A percentile compares a stretch with the other conserved stretches of the same genome.
Conservation (phyloP, 1,139 yeast species). For the Suhomyces anneliseae region DNA sequence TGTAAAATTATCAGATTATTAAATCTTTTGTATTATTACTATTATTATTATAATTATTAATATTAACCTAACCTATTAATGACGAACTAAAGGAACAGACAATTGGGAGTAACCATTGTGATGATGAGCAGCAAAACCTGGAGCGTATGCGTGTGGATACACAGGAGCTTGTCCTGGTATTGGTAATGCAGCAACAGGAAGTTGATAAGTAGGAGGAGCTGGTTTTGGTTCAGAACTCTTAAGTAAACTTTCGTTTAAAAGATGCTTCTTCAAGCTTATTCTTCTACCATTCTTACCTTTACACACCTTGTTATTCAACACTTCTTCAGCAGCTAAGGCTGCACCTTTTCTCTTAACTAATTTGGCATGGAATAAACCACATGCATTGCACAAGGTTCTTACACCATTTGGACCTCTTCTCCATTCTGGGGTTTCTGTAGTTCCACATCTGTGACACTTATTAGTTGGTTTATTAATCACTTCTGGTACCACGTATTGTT, state of each 20-base stretch:
- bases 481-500: conserved; percentile 31
- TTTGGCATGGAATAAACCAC: conserved; percentile 83
- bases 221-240: conserved; percentile 7
- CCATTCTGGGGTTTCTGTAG: conserved; percentile 91
- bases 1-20: no score
- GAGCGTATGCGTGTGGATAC: not conserved
- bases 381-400: conserved; percentile 83
- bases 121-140: conserved; percentile 1
- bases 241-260: conserved; percentile 17
- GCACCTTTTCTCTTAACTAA: conserved; percentile 68
- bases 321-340: conserved; percentile 56
- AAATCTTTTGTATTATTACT: no score
- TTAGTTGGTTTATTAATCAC: conserved; percentile 39
- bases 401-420: conserved; percentile 86
- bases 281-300: conserved; percentile 50
- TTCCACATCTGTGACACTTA: conserved; percentile 68
- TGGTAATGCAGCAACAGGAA: conserved; percentile 12
- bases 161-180: conserved; percentile 12
- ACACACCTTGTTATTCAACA: conserved; percentile 45
- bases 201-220: conserved; percentile 4
- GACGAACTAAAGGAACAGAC: conserved; percentile 20
- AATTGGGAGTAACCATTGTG: conserved; percentile 11
- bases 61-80: conserved; percentile 7
- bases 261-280: conserved; percentile 37
- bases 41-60: no score